Evolutionary conservation across 805 yeast genomes (phyloP).

Genomic region (Millerago galiae): DNA sequence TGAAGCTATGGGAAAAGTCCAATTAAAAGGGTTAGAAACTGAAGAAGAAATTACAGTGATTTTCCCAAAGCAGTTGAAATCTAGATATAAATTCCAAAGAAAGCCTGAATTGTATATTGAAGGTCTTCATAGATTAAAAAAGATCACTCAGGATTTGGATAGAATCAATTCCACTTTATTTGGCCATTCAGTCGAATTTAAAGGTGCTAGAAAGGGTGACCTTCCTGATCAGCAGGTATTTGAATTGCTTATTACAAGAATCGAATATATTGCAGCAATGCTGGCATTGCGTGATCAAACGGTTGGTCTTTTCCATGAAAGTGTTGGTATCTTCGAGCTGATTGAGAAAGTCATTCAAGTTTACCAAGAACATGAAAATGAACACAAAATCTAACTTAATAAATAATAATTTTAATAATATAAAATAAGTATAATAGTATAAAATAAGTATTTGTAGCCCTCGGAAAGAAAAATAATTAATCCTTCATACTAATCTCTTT

Average conservation of each 20-base stretch:
- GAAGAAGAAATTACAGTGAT: conserved; percentile 80
- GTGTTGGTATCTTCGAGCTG: conserved; percentile 16
- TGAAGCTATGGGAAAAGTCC: conserved; percentile 74
- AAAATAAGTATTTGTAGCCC: too few species aligned
- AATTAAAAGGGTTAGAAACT: conserved; percentile 89
- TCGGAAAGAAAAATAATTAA: too few species aligned
- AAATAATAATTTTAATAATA: too few species aligned
- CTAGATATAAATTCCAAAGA: conserved; percentile 46
- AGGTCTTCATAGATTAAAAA: conserved; percentile 44
- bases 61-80: conserved; percentile 59
- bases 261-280: conserved; percentile 52
- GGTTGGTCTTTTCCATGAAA: conserved; percentile 17
- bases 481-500: too few species aligned
- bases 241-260: conserved; percentile 61
- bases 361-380: neutral
- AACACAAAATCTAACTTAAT: neutral
- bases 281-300: conserved; percentile 36
- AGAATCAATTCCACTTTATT: conserved; percentile 44
- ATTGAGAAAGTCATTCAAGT: conserved; percentile 11
- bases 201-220: conserved; percentile 31
- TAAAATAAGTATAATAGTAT: too few species aligned
- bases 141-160: conserved; percentile 52
- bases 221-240: conserved; percentile 40
- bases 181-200: conserved; percentile 30
- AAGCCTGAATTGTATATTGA: conserved; percentile 31